phyloP scores from a whole-genome alignment of 352 stramenopile genomes.

The Globisporangium camurandrum region DNA sequence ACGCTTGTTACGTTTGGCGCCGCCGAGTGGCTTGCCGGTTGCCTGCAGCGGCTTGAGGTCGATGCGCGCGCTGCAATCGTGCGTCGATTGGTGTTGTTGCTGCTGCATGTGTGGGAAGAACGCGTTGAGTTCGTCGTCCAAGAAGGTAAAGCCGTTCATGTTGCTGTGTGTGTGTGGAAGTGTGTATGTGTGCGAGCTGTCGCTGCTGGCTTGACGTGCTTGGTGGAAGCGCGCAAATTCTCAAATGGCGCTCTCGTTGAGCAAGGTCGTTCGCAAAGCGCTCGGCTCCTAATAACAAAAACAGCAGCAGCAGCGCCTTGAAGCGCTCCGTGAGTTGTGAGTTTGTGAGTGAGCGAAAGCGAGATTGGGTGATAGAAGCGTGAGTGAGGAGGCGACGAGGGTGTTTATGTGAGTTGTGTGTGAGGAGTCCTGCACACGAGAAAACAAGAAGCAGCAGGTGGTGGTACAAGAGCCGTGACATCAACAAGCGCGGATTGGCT shows the following conservation, averaged over 20 bases:
- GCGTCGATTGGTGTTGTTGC: not conserved
- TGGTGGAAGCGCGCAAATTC: slow-evolving; percentile 14
- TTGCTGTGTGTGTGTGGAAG: slow-evolving; percentile 5
- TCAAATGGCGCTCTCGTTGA: slow-evolving; percentile 15
- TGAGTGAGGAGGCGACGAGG: not conserved
- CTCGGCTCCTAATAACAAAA: no score
- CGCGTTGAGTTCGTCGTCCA: slow-evolving; percentile 22
- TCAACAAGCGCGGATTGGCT: no score
- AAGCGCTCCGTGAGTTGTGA: not conserved
- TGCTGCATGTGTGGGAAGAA: slow-evolving; percentile 12
- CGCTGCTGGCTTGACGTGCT: not conserved
- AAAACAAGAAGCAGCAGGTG: slow-evolving; percentile 4
- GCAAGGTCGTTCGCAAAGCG: no score
- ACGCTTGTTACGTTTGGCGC: slow-evolving; percentile 3
- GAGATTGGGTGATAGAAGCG: not conserved
- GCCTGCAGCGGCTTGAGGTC: slow-evolving; percentile 18
- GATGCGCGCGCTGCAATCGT: slow-evolving; percentile 23
- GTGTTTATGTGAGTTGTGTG: not conserved
- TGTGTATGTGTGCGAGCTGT: not conserved
- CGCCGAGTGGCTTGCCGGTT: slow-evolving; percentile 1
- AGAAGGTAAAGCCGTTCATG: slow-evolving; percentile 22
- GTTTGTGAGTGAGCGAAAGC: not conserved
- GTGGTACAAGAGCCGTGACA: no score
- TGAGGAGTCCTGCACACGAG: not conserved
- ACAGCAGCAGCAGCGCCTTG: not conserved